These are phyloP conservation scores for Tylopilus sp. DNA, from an alignment of 1,284 basidiomycete genomes.

Conservation along the genomic window DNA sequence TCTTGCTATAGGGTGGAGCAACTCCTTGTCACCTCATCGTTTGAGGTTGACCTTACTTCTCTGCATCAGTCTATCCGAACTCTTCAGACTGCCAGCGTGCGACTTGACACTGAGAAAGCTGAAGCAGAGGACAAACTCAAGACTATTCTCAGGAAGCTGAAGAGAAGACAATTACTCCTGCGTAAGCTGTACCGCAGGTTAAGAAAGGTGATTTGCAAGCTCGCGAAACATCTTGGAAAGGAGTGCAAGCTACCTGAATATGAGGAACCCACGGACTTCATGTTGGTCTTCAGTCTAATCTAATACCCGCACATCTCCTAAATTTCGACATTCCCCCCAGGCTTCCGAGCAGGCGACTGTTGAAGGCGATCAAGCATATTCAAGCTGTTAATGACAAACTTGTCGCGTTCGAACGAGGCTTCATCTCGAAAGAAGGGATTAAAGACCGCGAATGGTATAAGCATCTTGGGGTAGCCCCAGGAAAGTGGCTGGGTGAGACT, in stretches of 20 bases:
- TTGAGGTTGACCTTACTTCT: conserved; percentile 33
- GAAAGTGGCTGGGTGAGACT: conserved; percentile 60
- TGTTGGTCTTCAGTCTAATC: conserved; percentile 17
- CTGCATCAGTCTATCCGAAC: conserved; percentile 45
- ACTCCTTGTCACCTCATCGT: conserved; percentile 21
- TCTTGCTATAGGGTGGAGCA: conserved; percentile 32
- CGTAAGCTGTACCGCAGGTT: conserved; percentile 18
- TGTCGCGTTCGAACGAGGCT: conserved; percentile 62
- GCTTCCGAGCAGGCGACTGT: conserved; percentile 33
- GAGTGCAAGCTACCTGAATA: conserved; percentile 17
- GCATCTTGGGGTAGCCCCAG: conserved; percentile 72
- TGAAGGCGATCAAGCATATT: conserved; percentile 48
- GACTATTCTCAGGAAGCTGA: conserved; percentile 35
- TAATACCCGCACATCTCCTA: not conserved
- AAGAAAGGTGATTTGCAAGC: conserved; percentile 30
- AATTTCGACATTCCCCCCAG: conserved; percentile 11
- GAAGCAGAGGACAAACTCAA: conserved; percentile 37
- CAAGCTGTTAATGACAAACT: conserved; percentile 56
- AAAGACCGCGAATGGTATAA: conserved; percentile 68
- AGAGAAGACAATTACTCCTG: conserved; percentile 12
- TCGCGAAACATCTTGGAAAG: conserved; percentile 27
- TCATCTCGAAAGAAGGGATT: conserved; percentile 65
- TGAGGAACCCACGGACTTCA: not conserved
- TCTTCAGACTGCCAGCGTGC: conserved; percentile 49
- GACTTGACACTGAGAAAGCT: conserved; percentile 53